Base-by-base conservation (phyloP, 305 asterid genomes). In the Fraxinus angustifolia region DNA sequence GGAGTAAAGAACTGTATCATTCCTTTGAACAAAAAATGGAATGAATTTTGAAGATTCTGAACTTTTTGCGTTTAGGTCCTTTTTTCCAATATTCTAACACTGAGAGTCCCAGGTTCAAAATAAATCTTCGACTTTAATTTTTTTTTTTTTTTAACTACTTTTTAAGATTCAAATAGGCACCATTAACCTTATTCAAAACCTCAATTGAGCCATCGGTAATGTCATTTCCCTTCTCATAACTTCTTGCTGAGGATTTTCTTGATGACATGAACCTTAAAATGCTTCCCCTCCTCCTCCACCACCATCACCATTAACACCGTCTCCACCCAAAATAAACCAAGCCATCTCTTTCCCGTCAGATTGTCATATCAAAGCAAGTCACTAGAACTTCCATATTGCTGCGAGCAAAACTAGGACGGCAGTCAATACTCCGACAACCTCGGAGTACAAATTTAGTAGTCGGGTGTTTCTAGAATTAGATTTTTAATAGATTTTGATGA, bases 361-460 rank as follows among this genome's bases (percentile, higher is more conserved):
- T 83, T 6, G 85, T 85, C 16, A 36, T 76, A 73, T 79, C 91
- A 14, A 86, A 81, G 76, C 91, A 84, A 8, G 81, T 87, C 77
- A 45, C 88, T 85, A 1, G 87, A 91, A 34, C 83, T 89, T 2
- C 78, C 83, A 0, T 76, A 85, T 28, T 81, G 81, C 76, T 83
- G 36, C 89, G 87, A 87, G 81, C 86, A 1, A 74, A 89, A 87
- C 38, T 89, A 14, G 83, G 84, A 79, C 91, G 89, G 40, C 87
- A 84, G 14, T 88, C 90, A 0, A 92, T 91, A 70, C 91, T 90
- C 70, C 77, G 79, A 28, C 80, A 75, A 10, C 87, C 90, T 3
- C 86, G 82, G 11, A 75, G 81, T 5, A 95, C 98, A 3, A 91
- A 90, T 42, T 93, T 92, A 0, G 53, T 84, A 19, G 78, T 92